Conservation (phyloP, 2,329 filamentous ascomycete genomes). For the Cladosporium sp. region DNA sequence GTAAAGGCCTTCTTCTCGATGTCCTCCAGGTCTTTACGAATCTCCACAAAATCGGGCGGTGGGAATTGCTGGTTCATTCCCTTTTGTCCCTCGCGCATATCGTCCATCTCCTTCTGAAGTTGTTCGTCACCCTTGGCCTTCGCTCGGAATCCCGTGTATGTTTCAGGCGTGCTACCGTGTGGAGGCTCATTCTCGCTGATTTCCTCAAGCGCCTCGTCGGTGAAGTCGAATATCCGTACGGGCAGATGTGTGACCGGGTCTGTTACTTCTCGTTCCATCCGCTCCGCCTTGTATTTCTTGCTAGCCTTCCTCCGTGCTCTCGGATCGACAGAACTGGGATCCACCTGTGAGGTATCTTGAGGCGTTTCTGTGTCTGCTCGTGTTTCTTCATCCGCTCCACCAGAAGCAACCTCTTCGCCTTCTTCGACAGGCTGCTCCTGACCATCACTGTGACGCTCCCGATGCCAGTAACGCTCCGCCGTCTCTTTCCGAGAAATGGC, state of each 20-base stretch:
- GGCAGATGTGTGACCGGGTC: conserved; percentile 73
- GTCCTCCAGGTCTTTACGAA: conserved; percentile 45
- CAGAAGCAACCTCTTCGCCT: conserved; percentile 14
- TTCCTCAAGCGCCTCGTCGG: conserved; percentile 58
- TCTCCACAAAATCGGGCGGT: conserved; percentile 51
- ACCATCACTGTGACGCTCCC: conserved; percentile 21
- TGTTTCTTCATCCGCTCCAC: conserved; percentile 8
- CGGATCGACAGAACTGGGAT: conserved; percentile 40
- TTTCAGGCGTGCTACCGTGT: conserved; percentile 41
- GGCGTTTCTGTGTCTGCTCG: conserved; percentile 28
- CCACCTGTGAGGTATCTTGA: conserved; percentile 49
- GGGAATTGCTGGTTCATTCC: conserved; percentile 55
- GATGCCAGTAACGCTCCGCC: conserved; percentile 28
- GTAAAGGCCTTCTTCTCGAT: conserved; percentile 50
- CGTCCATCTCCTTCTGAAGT: conserved; percentile 45
- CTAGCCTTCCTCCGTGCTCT: conserved; percentile 46
- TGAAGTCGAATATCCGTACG: conserved; percentile 67
- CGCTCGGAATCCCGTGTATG: conserved; percentile 47
- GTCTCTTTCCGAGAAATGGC: conserved; percentile 36
- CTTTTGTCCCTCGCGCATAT: conserved; percentile 45
- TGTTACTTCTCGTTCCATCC: conserved; percentile 61
- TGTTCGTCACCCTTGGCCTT: conserved; percentile 48
- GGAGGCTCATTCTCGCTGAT: conserved; percentile 48
- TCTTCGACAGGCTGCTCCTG: conserved; percentile 20
- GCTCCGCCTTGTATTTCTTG: conserved; percentile 49